Percentiles rank a stretch among this genome's conserved stretches.
phyloP scores from a whole-genome alignment of 108 stramenopile genomes.

The Aurantiochytrium sp. region DNA sequence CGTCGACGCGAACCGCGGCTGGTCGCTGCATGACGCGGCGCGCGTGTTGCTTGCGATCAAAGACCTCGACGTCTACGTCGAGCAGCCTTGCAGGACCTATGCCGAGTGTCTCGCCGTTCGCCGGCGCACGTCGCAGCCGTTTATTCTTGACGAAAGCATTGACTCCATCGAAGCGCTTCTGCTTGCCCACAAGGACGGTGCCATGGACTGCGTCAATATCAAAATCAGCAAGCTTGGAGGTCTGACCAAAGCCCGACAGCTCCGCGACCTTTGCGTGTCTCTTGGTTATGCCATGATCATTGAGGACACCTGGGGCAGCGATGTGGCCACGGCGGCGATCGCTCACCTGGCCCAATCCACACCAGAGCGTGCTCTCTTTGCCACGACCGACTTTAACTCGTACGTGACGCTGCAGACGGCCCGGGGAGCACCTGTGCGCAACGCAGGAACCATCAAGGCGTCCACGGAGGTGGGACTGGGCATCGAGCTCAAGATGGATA shows the following conservation, averaged over 20 bases:
- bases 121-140: neutral
- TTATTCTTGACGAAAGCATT: constrained; percentile 20
- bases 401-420: neutral
- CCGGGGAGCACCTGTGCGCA: neutral
- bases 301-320: constrained; percentile 24
- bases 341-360: constrained; percentile 22
- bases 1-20: constrained; percentile 16
- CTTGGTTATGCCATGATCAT: constrained; percentile 9
- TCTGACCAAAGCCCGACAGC: constrained; percentile 4
- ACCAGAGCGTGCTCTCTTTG: neutral
- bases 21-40: constrained; percentile 16
- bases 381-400: constrained; percentile 23
- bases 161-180: neutral
- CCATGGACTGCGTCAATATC: constrained; percentile 17
- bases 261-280: neutral
- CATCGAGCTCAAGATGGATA: constrained; percentile 3
- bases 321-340: constrained; percentile 17
- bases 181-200: neutral
- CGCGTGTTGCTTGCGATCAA: neutral
- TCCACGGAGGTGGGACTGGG: neutral
- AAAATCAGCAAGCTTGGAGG: constrained; percentile 25
- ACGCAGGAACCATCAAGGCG: neutral
- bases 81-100: constrained; percentile 18
- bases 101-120: constrained; percentile 5
- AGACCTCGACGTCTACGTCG: constrained; percentile 19